phyloP scores from a whole-genome alignment of 2,329 filamentous ascomycete species.

The Colletotrichum magnum region DNA sequence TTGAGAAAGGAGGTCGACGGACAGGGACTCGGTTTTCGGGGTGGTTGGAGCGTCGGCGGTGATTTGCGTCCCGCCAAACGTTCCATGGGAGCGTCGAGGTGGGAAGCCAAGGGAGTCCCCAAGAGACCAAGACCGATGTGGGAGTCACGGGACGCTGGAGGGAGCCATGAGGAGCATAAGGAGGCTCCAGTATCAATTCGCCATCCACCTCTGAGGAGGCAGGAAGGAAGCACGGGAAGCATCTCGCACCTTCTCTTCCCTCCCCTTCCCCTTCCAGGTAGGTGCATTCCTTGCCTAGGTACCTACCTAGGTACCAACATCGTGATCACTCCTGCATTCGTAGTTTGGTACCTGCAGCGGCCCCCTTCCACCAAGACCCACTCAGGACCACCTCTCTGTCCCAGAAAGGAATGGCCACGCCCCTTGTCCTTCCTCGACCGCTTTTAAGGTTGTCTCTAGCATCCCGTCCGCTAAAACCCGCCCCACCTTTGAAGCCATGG shows the following conservation, averaged over 20 bases:
- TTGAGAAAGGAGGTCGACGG: slow-evolving; percentile 24
- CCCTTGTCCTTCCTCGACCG: slow-evolving; percentile 16
- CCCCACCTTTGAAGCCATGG: slow-evolving; percentile 26
- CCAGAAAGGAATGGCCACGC: slow-evolving; percentile 10
- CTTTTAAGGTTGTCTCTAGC: slow-evolving; percentile 38
- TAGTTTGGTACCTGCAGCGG: slow-evolving; percentile 35
- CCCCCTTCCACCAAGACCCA: slow-evolving; percentile 20
- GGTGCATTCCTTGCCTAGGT: neutral
- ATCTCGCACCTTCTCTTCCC: no score
- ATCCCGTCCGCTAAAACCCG: slow-evolving; percentile 33
- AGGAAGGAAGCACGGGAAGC: no score
- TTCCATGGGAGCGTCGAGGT: neutral
- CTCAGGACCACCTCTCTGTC: slow-evolving; percentile 1
- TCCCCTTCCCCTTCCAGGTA: neutral
- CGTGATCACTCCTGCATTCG: neutral
- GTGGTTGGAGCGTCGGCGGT: slow-evolving; percentile 3
- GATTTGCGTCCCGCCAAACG: slow-evolving; percentile 13
- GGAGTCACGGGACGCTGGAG: no score
- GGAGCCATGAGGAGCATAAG: no score
- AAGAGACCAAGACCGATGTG: no score
- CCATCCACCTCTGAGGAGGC: no score
- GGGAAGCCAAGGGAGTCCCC: no score
- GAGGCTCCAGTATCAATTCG: no score
- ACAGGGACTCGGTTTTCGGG: slow-evolving; percentile 1
- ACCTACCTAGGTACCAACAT: neutral